Conservation (phyloP, 768 basidiomycete genomes). For the Paxillus involutus region DNA sequence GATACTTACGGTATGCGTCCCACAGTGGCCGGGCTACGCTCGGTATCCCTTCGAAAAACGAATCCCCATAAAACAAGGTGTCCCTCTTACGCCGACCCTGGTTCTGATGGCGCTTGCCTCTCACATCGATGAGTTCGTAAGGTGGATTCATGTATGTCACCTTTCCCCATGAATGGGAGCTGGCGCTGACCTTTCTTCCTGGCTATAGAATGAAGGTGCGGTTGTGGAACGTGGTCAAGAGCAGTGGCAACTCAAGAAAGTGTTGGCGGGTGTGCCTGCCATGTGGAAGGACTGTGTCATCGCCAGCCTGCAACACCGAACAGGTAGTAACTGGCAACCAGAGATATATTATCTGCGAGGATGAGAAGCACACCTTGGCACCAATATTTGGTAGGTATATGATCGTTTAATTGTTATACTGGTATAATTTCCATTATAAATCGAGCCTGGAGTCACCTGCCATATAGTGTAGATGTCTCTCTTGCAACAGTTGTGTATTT, state of each 20-base stretch:
- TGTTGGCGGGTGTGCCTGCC: conserved; percentile 13
- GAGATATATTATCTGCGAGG: conserved; percentile 36
- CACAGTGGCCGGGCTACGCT: conserved; percentile 52
- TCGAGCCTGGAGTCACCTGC: conserved; percentile 12
- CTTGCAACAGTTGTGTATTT: not conserved
- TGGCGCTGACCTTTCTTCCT: not conserved
- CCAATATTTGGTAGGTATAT: not conserved
- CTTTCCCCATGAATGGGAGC: not conserved
- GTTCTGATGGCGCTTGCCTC: conserved; percentile 32
- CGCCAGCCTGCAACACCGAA: conserved; percentile 38
- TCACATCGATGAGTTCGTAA: conserved; percentile 31
- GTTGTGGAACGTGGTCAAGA: conserved; percentile 37
- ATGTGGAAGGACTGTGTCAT: conserved; percentile 36
- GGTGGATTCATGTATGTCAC: conserved; percentile 30
- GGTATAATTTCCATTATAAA: conserved; percentile 6
- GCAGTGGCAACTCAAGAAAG: conserved; percentile 34
- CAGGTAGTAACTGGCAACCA: conserved; percentile 43
- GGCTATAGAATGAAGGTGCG: conserved; percentile 24
- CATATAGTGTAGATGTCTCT: conserved; percentile 3
- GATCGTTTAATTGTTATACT: conserved; percentile 6
- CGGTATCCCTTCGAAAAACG: conserved; percentile 38
- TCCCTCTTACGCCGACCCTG: conserved; percentile 27
- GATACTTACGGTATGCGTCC: not conserved
- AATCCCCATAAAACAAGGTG: conserved; percentile 33
- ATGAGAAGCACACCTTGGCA: conserved; percentile 2